Evolutionary conservation across 2,329 filamentous ascomycete species (phyloP).

Genomic region (Apiospora phragmitis): DNA sequence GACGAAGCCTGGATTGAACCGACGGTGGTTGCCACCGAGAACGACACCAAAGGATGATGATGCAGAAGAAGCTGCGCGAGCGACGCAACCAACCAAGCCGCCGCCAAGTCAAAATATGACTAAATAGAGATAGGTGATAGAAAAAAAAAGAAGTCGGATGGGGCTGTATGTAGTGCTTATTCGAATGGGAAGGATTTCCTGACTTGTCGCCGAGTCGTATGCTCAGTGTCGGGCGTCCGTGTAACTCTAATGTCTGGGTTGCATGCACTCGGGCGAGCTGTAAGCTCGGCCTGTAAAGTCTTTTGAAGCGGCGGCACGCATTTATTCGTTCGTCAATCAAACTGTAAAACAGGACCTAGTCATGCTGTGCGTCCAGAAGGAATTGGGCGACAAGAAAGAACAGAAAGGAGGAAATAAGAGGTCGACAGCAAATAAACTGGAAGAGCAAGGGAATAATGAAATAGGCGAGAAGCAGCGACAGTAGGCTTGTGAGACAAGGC

Average conservation of each 20-base stretch:
- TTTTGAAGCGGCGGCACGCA: background rate
- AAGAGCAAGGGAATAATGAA: background rate
- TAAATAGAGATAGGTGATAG: background rate
- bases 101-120: background rate
- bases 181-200: background rate
- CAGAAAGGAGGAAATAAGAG: background rate
- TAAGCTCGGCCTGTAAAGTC: constrained; percentile 1
- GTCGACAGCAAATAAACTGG: background rate
- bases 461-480: background rate
- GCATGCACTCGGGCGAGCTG: constrained; percentile 3
- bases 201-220: background rate
- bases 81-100: background rate
- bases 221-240: background rate
- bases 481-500: background rate
- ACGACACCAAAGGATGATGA: background rate
- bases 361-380: background rate
- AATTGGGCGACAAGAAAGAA: background rate
- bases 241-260: constrained; percentile 1
- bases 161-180: background rate
- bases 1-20: background rate
- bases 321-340: background rate
- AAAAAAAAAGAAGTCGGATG: background rate
- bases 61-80: background rate
- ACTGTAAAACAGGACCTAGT: background rate
- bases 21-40: background rate